Evolutionary conservation across 2,329 filamentous ascomycete species (phyloP).

Genomic region (Talaromyces sp.): DNA sequence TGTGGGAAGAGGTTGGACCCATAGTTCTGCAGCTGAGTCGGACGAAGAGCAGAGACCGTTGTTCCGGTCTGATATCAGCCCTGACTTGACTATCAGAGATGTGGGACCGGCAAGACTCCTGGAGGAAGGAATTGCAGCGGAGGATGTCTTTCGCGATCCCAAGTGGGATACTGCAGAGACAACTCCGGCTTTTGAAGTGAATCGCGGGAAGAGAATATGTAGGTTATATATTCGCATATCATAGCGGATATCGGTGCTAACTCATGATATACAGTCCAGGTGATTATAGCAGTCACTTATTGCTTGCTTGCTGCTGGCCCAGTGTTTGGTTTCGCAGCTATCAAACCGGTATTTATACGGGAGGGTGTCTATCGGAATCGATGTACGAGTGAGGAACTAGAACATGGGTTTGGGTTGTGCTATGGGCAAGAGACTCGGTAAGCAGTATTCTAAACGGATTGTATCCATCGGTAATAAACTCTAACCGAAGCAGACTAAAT

Average conservation of each 20-base stretch:
- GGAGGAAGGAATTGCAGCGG: slow-evolving; percentile 12
- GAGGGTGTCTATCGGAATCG: slow-evolving; percentile 65
- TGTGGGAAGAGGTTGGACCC: slow-evolving; percentile 34
- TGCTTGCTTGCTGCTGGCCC: slow-evolving; percentile 74
- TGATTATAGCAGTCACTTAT: slow-evolving; percentile 63
- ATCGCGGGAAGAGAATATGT: slow-evolving; percentile 49
- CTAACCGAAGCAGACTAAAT: slow-evolving; percentile 55
- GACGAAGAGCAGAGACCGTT: slow-evolving; percentile 26
- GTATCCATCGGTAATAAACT: background rate
- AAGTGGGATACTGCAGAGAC: slow-evolving; percentile 24
- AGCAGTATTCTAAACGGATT: background rate
- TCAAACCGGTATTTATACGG: slow-evolving; percentile 72
- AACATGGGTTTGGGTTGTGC: slow-evolving; percentile 49
- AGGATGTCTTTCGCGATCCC: slow-evolving; percentile 16
- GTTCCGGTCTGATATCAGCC: slow-evolving; percentile 19
- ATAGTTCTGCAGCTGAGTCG: slow-evolving; percentile 25
- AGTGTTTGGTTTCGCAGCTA: slow-evolving; percentile 77
- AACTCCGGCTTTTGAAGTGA: slow-evolving; percentile 50
- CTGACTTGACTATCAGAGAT: slow-evolving; percentile 15
- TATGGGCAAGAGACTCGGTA: slow-evolving; percentile 54
- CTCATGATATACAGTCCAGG: slow-evolving; percentile 54
- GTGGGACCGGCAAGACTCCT: slow-evolving; percentile 15
- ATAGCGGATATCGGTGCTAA: background rate
- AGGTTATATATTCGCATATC: background rate
- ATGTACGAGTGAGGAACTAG: slow-evolving; percentile 53